Base-by-base conservation (phyloP, 768 basidiomycete species). In the Mycena capillaripes region DNA sequence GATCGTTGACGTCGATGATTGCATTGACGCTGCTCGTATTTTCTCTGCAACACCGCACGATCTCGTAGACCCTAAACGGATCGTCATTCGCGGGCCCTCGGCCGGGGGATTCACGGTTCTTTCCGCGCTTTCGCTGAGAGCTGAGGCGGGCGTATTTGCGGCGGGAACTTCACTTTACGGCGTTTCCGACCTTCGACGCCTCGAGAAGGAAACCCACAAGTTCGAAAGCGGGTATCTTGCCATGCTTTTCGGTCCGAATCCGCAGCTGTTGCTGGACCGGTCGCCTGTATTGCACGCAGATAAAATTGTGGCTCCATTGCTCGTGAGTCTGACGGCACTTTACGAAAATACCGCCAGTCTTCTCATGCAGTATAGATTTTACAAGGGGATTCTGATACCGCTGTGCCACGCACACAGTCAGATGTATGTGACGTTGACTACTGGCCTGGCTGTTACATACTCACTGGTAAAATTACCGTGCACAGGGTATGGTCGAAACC, bases 71-170 rank as follows among this genome's bases (percentile, higher is more conserved):
- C 81, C 84, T 2, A 80, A 87, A 58, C 91, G 94, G 10, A 84
- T 89, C 6, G 89, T 90, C 21, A 91, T 96, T 71, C 90, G 92
- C 3, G 95, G 95, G 0, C 85, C 88, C 0, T 93, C 92, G 16
- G 88, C 93, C 5, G 94, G 95, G 2, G 95, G 95, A 0, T 94
- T 86, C 79, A 94, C 93, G 2, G 85, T 86, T 7, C 87, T 96
- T 38, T 79, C 90, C 12, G 79, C 82, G 2, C 64, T 87, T 5
- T 84, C 85, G 14, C 84, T 81, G 12, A 81, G 83, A 14, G 80
- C 84, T 0, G 79, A 84, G n/a, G 78, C 81, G 16, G 82, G 78
- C 12, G 85, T 86, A 27, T 94, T 92, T 73, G 87, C 92, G 0
- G 93, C 90, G 0, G 92, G 88, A 0, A 86, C 90, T 2, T 91